Conservation (phyloP, 768 basidiomycete genomes). For the Xerocomellus amylosporus region DNA sequence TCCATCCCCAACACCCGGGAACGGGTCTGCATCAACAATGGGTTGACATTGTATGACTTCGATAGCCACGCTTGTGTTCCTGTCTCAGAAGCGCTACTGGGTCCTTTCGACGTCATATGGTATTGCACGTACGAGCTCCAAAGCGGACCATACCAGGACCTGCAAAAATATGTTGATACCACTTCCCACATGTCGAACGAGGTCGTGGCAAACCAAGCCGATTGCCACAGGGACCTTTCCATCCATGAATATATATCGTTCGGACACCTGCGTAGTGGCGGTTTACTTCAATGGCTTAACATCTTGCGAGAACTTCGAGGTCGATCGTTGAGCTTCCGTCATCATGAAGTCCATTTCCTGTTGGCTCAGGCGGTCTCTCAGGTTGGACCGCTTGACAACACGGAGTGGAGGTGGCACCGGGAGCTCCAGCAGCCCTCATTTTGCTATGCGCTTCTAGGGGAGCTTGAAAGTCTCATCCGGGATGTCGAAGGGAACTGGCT, state of each 20-base stretch:
- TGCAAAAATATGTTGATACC: constrained; percentile 37
- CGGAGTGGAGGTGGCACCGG: constrained; percentile 38
- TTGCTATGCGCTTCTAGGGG: constrained; percentile 34
- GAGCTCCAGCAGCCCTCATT: constrained; percentile 36
- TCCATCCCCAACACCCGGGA: constrained; percentile 13
- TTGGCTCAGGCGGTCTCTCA: constrained; percentile 46
- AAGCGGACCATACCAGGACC: constrained; percentile 29
- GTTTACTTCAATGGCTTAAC: constrained; percentile 49
- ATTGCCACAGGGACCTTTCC: constrained; percentile 39
- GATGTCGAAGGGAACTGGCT: constrained; percentile 43
- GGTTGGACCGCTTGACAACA: constrained; percentile 31
- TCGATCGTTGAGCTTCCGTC: constrained; percentile 38
- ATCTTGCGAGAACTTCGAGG: constrained; percentile 45
- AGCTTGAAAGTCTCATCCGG: constrained; percentile 35
- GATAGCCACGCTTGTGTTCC: constrained; percentile 21
- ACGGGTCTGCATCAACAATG: constrained; percentile 34
- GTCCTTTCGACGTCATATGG: constrained; percentile 8
- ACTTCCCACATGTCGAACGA: constrained; percentile 43
- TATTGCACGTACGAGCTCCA: constrained; percentile 36
- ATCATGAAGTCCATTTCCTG: constrained; percentile 40
- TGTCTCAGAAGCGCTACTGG: constrained; percentile 12
- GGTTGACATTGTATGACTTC: constrained; percentile 31
- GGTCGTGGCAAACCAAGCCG: constrained; percentile 40
- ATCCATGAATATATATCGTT: constrained; percentile 49
- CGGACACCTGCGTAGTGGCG: constrained; percentile 44